These are phyloP conservation scores for Lasiodiplodia gonubiensis DNA, from an alignment of 2,329 filamentous ascomycete species.

Conservation along the genomic window DNA sequence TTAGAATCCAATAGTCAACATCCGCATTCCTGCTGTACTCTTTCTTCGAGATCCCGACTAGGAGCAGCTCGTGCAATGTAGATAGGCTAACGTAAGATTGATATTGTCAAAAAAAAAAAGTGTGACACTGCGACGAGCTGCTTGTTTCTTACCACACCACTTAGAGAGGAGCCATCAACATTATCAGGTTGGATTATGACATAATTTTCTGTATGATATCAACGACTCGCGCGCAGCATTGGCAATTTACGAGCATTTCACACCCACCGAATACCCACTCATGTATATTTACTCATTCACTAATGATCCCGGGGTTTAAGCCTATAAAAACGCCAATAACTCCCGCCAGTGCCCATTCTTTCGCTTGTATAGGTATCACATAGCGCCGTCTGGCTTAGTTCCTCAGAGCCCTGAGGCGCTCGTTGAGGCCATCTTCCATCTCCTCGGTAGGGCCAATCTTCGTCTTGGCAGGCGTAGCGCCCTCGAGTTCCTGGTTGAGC, in stretches of 20 bases:
- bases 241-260: not conserved
- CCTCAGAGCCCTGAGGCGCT: slow-evolving; percentile 62
- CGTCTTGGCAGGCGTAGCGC: slow-evolving; percentile 61
- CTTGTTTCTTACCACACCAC: not conserved
- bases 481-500: slow-evolving; percentile 74
- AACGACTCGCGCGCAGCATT: not conserved
- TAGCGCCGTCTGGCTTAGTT: slow-evolving; percentile 36
- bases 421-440: slow-evolving; percentile 75
- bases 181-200: not conserved
- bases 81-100: not conserved
- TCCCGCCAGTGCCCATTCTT: slow-evolving; percentile 3
- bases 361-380: not conserved
- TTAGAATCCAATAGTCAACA: too few species aligned
- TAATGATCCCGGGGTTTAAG: not conserved
- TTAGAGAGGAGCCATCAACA: not conserved
- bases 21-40: too few species aligned
- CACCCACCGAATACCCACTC: not conserved
- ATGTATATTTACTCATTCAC: slow-evolving; percentile 2
- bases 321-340: slow-evolving; percentile 18
- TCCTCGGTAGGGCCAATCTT: slow-evolving; percentile 74
- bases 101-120: not conserved
- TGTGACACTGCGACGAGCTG: not conserved
- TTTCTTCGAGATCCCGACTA: not conserved
- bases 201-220: not conserved
- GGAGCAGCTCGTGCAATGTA: not conserved